Evolutionary conservation across 257 asterid genomes (phyloP).

Genomic region (Fraxinus cuspidata): DNA sequence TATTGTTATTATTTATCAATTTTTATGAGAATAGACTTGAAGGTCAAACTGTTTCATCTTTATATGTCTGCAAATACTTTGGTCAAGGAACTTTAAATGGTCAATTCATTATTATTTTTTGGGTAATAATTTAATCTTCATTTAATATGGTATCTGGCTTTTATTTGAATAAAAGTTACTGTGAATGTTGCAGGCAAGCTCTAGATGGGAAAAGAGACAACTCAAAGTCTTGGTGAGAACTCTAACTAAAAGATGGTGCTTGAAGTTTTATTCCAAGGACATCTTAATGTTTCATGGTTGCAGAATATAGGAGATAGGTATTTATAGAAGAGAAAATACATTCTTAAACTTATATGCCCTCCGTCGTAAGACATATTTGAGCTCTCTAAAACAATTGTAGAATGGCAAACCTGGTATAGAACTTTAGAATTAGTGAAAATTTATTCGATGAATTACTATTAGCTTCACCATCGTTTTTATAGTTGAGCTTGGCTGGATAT

Average conservation of each 20-base stretch:
- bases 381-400: not conserved
- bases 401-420: not conserved
- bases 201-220: conserved; percentile 89
- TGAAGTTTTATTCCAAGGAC: not conserved
- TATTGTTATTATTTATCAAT: not conserved
- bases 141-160: not conserved
- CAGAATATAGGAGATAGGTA: not conserved
- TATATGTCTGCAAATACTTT: not conserved
- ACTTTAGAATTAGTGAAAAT: not conserved
- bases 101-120: not conserved
- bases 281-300: not conserved
- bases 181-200: conserved; percentile 62
- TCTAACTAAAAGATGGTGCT: not conserved
- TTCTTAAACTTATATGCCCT: not conserved
- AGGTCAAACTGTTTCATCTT: not conserved
- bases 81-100: not conserved
- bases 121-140: not conserved
- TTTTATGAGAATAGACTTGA: not conserved
- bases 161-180: conserved; percentile 14
- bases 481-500: too few relatives aligned
- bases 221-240: conserved; percentile 78
- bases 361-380: not conserved
- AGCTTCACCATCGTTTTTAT: not conserved
- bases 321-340: not conserved
- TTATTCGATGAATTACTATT: too few relatives aligned